Evolutionary conservation across 2,329 filamentous ascomycete genomes (phyloP), one percentile per base, ranked within the genome.

Genomic region (Alternaria sp.): DNA sequence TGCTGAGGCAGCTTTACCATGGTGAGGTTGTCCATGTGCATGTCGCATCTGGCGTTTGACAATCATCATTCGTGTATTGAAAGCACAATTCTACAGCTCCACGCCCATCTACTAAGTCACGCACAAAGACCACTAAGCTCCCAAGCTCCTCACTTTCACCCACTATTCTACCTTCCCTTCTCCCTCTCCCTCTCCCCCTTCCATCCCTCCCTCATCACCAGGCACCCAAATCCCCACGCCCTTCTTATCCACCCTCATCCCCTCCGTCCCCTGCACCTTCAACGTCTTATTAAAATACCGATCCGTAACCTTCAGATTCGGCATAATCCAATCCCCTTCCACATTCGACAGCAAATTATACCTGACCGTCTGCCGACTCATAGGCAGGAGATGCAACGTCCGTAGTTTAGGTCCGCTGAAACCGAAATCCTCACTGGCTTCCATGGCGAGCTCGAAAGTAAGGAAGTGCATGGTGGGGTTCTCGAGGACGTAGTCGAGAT

Each of bases 401-500:
- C 89, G 90, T 68, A 91, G 86, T 82, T 98, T 98, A 2, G 92
- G 85, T 0, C 96, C 96, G 8, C 92, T 93, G 79, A 99, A 98
- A 0, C 93, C 95, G 80, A 98, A 98, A 57, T 93, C 88, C 68
- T 97, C 93, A 76, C 89, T 95, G 3, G 93, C 91, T 71, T 99
- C 95, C 93, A 99, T 97, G 25, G 86, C 89, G 52, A 98, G 80
- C 28, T 92, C 93, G 81, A 99, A 99, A 0, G 94, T 97, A 54
- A 99, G 87, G 80, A 97, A 96, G 79, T 99, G 96, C 77, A 90
- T 91, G 0, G 95, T 97, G 0, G 94, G 92, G 77, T 99, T 99
- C 81, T 99, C 96, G 60, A 99, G 89, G 4, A 89, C 93, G 76
- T 91, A 91, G 63, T 86, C 80, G 52, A 87, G 80, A 40, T 80